Percentiles rank a stretch among this genome's conserved stretches.
Conservation (phyloP, 2,329 filamentous ascomycete genomes). For the Plectosphaerella plurivora region DNA sequence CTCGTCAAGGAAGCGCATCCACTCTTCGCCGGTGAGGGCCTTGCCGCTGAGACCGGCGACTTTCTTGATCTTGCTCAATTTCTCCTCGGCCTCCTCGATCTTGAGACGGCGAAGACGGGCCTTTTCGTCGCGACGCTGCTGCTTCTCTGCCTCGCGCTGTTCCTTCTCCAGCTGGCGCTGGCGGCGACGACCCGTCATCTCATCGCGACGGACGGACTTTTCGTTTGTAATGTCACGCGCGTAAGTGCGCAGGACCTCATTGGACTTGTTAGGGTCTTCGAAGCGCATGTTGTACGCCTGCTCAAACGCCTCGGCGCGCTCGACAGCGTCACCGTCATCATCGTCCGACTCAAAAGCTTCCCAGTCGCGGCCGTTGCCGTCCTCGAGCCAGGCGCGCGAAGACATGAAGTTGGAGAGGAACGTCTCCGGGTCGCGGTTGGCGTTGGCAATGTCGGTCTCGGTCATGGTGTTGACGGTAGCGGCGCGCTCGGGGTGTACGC, state of each 20-base stretch:
- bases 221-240: conserved; percentile 79
- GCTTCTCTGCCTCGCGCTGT: conserved; percentile 74
- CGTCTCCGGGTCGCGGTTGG: conserved; percentile 84
- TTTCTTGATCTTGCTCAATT: conserved; percentile 82
- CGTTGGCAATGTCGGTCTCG: conserved; percentile 64
- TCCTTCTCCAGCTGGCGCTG: conserved; percentile 73
- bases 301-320: conserved; percentile 81
- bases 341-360: conserved; percentile 91
- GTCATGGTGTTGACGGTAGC: conserved; percentile 39
- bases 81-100: conserved; percentile 84
- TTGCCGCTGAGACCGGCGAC: conserved; percentile 75
- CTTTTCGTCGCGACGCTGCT: conserved; percentile 72
- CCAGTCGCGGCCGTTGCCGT: conserved; percentile 57
- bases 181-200: conserved; percentile 70
- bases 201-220: conserved; percentile 82
- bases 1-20: conserved; percentile 78
- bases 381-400: conserved; percentile 81
- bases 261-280: conserved; percentile 83
- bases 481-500: conserved; percentile 53
- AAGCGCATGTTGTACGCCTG: conserved; percentile 94
- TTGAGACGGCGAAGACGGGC: conserved; percentile 81
- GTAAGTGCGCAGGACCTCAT: conserved; percentile 84
- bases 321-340: conserved; percentile 57
- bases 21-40: conserved; percentile 68
- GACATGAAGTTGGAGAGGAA: conserved; percentile 95